phyloP scores from a whole-genome alignment of 805 yeast species.

The Lipomyces mesembrius region DNA sequence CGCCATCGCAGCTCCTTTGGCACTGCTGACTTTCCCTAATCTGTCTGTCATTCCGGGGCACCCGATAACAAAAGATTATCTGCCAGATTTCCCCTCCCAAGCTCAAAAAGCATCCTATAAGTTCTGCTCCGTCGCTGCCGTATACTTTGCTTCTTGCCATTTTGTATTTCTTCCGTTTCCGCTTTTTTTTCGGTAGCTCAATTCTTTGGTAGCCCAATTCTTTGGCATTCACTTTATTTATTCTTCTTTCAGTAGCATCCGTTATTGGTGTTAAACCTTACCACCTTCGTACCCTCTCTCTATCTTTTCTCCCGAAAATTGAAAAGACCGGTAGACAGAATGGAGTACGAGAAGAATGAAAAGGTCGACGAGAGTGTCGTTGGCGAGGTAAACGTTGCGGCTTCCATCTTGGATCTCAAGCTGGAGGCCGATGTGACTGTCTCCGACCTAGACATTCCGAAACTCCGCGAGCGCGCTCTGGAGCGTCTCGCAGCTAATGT shows the following conservation, averaged over 20 bases:
- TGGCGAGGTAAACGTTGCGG: constrained; percentile 4
- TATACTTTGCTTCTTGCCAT: constrained; percentile 5
- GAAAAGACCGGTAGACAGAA: constrained; percentile 12
- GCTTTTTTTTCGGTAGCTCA: constrained; percentile 6
- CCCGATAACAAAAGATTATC: constrained; percentile 5
- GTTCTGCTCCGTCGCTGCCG: constrained; percentile 10
- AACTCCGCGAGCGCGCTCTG: constrained; percentile 25
- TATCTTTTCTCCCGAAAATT: constrained; percentile 11
- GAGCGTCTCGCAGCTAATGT: constrained; percentile 19
- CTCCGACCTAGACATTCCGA: constrained; percentile 24
- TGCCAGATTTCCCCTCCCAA: neutral
- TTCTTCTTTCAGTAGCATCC: constrained; percentile 9
- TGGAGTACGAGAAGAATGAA: constrained; percentile 20
- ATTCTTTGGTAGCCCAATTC: constrained; percentile 2
- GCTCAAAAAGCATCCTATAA: constrained; percentile 7
- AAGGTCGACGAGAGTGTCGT: constrained; percentile 20
- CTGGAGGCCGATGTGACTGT: constrained; percentile 23
- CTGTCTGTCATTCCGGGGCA: neutral
- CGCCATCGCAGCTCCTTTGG: neutral
- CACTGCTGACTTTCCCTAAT: constrained; percentile 4
- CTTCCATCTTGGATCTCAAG: constrained; percentile 14
- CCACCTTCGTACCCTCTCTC: neutral
- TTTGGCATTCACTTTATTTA: constrained; percentile 4
- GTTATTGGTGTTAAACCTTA: no score
- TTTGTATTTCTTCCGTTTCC: neutral